These are phyloP conservation scores for Saxophila tyrrhenica DNA, from an alignment of 495 filamentous ascomycete genomes.

Conservation along the genomic window DNA sequence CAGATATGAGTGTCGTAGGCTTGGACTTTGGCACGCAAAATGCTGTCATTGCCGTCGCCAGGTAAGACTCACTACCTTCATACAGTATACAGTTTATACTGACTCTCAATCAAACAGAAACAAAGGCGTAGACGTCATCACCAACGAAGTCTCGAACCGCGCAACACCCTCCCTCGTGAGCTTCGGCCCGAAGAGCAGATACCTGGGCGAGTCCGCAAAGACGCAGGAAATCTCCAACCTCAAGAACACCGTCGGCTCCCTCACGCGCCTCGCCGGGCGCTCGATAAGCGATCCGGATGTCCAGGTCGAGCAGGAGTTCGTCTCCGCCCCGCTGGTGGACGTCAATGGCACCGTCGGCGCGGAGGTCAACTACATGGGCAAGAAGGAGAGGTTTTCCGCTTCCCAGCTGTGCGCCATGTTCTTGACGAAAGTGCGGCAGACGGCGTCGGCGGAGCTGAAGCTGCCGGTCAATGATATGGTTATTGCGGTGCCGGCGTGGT, in stretches of 20 bases:
- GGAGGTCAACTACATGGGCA: slow-evolving; percentile 83
- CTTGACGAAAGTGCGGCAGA: slow-evolving; percentile 85
- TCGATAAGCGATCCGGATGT: slow-evolving; percentile 81
- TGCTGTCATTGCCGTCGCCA: slow-evolving; percentile 63
- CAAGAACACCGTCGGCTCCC: slow-evolving; percentile 89
- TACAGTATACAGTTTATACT: background rate
- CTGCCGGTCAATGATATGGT: slow-evolving; percentile 91
- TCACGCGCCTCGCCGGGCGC: slow-evolving; percentile 87
- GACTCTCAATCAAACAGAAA: slow-evolving; percentile 25
- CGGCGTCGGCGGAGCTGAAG: slow-evolving; percentile 74
- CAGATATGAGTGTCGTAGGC: slow-evolving; percentile 4
- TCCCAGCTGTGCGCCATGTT: slow-evolving; percentile 92
- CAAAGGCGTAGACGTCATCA: slow-evolving; percentile 97
- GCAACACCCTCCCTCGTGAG: slow-evolving; percentile 95
- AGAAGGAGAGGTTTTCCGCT: slow-evolving; percentile 87
- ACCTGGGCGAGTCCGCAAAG: slow-evolving; percentile 89
- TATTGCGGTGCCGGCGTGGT: slow-evolving; percentile 91
- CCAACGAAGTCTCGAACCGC: slow-evolving; percentile 98
- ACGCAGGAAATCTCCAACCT: slow-evolving; percentile 98
- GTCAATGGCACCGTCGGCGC: slow-evolving; percentile 88
- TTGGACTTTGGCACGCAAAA: slow-evolving; percentile 88
- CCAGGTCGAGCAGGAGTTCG: slow-evolving; percentile 79
- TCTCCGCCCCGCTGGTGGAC: slow-evolving; percentile 79
- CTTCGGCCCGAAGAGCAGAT: slow-evolving; percentile 86
- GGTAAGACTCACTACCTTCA: background rate